Percentiles rank a stretch among this genome's conserved stretches.
Conservation (phyloP, 306 rosid genomes). For the Rubus idaeus region DNA sequence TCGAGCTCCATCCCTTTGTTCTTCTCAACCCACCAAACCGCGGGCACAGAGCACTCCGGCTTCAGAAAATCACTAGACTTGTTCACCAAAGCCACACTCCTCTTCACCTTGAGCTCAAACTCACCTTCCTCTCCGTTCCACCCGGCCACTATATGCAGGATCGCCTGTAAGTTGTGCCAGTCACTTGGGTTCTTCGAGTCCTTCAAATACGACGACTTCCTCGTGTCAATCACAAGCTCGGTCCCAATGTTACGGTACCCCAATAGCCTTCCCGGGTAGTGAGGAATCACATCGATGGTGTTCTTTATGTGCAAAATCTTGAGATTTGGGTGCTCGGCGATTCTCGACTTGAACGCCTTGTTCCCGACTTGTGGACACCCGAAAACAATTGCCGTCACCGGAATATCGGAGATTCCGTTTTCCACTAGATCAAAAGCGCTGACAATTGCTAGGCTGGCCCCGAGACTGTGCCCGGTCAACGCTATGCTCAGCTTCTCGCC, state of each 20-base stretch:
- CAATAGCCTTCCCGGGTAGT: conserved; percentile 40
- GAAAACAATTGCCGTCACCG: conserved; percentile 50
- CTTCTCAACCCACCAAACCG: conserved; percentile 71
- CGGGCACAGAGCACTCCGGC: conserved; percentile 43
- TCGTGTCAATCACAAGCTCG: conserved; percentile 47
- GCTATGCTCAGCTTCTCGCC: conserved; percentile 52
- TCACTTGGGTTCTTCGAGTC: conserved; percentile 52
- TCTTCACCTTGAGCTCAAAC: conserved; percentile 62
- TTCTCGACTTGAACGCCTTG: conserved; percentile 14
- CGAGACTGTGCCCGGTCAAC: conserved; percentile 59
- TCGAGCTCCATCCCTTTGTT: conserved; percentile 54
- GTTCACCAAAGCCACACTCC: conserved; percentile 66
- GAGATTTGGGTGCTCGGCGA: conserved; percentile 7
- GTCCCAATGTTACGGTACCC: conserved; percentile 45
- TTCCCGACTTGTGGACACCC: conserved; percentile 40
- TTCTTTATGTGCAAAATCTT: conserved; percentile 48
- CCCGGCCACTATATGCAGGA: conserved; percentile 70
- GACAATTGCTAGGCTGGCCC: conserved; percentile 49
- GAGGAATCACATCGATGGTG: conserved; percentile 43
- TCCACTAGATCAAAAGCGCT: conserved; percentile 60
- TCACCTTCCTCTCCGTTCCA: conserved; percentile 51
- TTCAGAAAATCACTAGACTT: conserved; percentile 51
- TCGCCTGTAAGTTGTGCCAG: conserved; percentile 77
- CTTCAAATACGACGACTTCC: conserved; percentile 53
- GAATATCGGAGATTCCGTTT: conserved; percentile 46